Evolutionary conservation across 2,329 filamentous ascomycete species (phyloP), one percentile per base, ranked within the genome.

Genomic region (Talaromyces sp.): DNA sequence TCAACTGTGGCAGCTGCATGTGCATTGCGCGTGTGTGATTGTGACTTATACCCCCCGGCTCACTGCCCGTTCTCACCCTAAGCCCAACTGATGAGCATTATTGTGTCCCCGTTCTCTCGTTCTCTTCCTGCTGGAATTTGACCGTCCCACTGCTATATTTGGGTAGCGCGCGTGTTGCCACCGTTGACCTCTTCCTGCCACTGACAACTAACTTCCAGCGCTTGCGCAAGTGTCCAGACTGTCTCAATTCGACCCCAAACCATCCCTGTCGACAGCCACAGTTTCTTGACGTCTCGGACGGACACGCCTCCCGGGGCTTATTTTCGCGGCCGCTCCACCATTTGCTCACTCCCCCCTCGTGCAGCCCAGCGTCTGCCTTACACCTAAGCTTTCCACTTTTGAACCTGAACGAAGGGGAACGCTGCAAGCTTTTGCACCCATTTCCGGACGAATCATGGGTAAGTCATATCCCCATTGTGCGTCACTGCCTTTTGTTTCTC

Each of bases 401-500:
- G 54, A 56, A 52, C 55, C 52, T 59, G 62, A 64, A 59, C 63
- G 56, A 58, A 64, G 58, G 60, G 58, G 54, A 61, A 35, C 29
- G 43, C 56, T 61, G 61, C 62, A 50, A 64, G 29, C 53, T 53
- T 29, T 53, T 43, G 54, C 57, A 50, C 61, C 61, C 63, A 60
- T 38, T 59, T 56, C 53, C 60, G 60, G 60, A 61, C 57, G 56
- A 57, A 68, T 66, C 64, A 68, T 68, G 67, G 67, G 66, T 69
- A 58, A 29, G 66, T 65, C 63, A 54, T 58, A 32, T 51, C 56
- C 55, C 54, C 54, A 58, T 53, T 38, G 48, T 63, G 56, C 54
- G 51, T 55, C 60, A 19, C 32, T 52, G 12, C 52, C 50, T 31
- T 55, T 32, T 55, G 14, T 27, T 21, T 57, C 56, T 55, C 46